Evolutionary conservation across 208 protist genomes (phyloP).

Genomic region (Leishmania tropica): DNA sequence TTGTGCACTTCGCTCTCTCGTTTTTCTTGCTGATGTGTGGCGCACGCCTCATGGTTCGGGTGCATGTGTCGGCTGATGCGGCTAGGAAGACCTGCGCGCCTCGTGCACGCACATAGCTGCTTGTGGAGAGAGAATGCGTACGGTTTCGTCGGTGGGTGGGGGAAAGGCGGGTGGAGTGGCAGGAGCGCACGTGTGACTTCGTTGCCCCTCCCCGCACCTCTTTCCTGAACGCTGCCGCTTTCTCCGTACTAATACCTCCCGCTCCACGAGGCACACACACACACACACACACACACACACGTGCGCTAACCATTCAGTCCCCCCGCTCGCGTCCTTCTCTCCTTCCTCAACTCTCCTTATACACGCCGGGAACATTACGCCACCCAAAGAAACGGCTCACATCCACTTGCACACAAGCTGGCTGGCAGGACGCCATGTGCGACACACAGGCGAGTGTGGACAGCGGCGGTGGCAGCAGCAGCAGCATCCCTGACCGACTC

Average conservation of each 20-base stretch:
- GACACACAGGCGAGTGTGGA: not conserved
- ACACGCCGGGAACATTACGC: not conserved
- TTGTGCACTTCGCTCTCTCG: not conserved
- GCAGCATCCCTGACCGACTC: constrained; percentile 40
- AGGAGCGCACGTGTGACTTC: not conserved
- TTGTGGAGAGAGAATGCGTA: not conserved
- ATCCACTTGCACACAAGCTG: not conserved
- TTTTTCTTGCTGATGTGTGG: too few relatives aligned
- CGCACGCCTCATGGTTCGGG: not conserved
- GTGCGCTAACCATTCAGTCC: not conserved
- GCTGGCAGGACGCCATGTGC: not conserved
- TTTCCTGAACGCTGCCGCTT: not conserved
- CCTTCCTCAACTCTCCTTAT: not conserved
- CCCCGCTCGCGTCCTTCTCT: not conserved
- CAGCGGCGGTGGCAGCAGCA: constrained; percentile 15
- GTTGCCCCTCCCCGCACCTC: not conserved
- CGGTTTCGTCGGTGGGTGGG: not conserved
- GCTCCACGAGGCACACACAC: not conserved
- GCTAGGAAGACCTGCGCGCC: not conserved
- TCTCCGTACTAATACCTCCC: not conserved
- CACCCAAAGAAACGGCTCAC: not conserved
- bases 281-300: not conserved
- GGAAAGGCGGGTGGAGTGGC: not conserved
- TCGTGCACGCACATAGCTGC: not conserved
- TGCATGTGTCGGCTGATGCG: not conserved